Percentiles rank a stretch among this genome's conserved stretches.
These are phyloP conservation scores for Colletotrichum tamarilloi DNA, from an alignment of 2,329 filamentous ascomycete genomes.

Conservation along the genomic window DNA sequence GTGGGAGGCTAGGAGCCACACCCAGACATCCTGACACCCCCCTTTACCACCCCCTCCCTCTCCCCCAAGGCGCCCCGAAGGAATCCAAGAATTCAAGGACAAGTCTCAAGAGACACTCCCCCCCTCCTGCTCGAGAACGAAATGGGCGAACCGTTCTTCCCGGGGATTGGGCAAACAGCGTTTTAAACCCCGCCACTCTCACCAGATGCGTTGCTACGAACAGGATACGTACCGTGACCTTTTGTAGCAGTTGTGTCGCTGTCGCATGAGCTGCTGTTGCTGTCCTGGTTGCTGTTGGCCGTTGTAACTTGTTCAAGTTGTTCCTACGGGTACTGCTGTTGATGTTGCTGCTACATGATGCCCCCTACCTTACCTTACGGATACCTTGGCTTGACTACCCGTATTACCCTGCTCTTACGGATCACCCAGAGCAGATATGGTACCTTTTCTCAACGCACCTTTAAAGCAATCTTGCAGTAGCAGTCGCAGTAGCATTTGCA, in stretches of 20 bases:
- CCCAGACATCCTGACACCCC: conserved; percentile 32
- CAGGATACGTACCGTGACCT: conserved; percentile 18
- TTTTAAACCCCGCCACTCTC: conserved; percentile 33
- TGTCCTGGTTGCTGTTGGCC: not conserved
- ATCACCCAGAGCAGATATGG: not conserved
- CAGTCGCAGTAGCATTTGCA: not conserved
- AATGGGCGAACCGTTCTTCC: conserved; percentile 20
- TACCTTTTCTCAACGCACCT: not conserved
- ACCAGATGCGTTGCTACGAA: conserved; percentile 22
- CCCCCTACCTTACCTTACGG: not conserved
- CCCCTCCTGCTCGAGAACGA: conserved; percentile 33
- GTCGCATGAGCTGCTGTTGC: conserved; percentile 7
- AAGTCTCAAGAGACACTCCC: not conserved
- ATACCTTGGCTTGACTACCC: not conserved
- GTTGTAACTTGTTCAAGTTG: no score
- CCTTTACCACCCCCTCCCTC: not conserved
- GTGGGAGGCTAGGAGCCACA: conserved; percentile 12
- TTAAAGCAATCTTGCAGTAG: conserved; percentile 1
- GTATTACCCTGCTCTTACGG: not conserved
- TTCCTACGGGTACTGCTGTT: not conserved
- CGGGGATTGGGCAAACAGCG: conserved; percentile 36
- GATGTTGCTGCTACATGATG: not conserved
- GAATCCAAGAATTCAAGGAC: no score
- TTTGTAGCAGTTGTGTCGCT: conserved; percentile 9
- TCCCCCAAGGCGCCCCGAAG: not conserved